Evolutionary conservation across 1,284 basidiomycete genomes (phyloP).

Genomic region (Austroboletus novae-zelandiae): DNA sequence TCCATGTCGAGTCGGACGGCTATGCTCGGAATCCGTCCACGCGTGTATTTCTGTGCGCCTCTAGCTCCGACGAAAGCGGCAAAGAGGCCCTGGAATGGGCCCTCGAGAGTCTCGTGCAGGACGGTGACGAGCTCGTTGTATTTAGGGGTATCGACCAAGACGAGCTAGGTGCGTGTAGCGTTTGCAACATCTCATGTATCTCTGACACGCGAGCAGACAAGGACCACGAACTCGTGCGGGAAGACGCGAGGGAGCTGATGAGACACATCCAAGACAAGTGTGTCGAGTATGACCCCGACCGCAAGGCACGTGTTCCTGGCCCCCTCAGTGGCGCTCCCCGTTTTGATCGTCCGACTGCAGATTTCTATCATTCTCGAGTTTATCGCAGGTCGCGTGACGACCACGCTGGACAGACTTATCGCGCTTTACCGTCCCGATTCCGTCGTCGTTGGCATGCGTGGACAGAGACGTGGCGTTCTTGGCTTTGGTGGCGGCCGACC

Average conservation of each 20-base stretch:
- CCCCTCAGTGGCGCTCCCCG: neutral
- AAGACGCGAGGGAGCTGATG: conserved; percentile 86
- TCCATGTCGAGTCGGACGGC: conserved; percentile 81
- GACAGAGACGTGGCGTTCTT: conserved; percentile 57
- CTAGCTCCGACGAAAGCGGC: conserved; percentile 87
- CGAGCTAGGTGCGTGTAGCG: conserved; percentile 57
- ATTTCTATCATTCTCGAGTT: conserved; percentile 93
- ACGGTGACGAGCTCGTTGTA: conserved; percentile 93
- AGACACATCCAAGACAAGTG: conserved; percentile 80
- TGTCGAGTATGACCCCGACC: conserved; percentile 73
- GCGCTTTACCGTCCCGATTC: conserved; percentile 95
- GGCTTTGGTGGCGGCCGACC: conserved; percentile 45
- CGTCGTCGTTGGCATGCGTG: conserved; percentile 90
- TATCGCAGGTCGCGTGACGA: conserved; percentile 86
- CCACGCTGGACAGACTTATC: conserved; percentile 89
- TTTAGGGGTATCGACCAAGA: conserved; percentile 88
- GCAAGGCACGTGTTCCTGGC: conserved; percentile 51
- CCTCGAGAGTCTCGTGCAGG: conserved; percentile 83
- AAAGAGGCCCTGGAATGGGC: conserved; percentile 86
- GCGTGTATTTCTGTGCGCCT: conserved; percentile 88
- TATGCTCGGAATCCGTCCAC: conserved; percentile 81
- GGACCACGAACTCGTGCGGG: conserved; percentile 81
- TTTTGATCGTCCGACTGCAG: conserved; percentile 34
- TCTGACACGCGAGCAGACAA: conserved; percentile 47
- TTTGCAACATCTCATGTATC: neutral